Conservation (phyloP, 768 basidiomycete genomes). For the Asterophora lycoperdoides region DNA sequence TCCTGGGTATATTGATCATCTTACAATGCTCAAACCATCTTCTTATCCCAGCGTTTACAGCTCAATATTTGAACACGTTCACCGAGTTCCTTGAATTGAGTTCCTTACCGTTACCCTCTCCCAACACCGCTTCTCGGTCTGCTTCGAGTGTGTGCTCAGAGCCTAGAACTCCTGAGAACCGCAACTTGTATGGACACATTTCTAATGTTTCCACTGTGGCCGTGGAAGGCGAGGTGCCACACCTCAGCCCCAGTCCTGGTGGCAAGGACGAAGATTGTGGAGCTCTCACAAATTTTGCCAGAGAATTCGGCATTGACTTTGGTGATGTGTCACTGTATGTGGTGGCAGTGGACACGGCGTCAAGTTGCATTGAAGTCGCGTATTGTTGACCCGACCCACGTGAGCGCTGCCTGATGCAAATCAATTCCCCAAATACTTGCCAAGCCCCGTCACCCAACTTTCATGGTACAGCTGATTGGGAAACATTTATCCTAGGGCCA, state of each 20-base stretch:
- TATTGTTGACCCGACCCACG: too few species aligned
- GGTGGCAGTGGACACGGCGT: too few species aligned
- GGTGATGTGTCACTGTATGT: too few species aligned
- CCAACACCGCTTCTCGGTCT: slow-evolving; percentile 11
- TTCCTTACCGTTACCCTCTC: slow-evolving; percentile 5
- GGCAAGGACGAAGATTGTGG: slow-evolving; percentile 13
- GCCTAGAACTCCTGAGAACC: slow-evolving; percentile 25
- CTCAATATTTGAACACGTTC: slow-evolving; percentile 51
- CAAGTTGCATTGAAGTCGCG: too few species aligned
- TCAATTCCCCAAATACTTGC: background rate
- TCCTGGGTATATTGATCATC: background rate
- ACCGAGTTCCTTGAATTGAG: slow-evolving; percentile 36
- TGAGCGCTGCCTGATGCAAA: background rate
- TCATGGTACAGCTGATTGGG: slow-evolving; percentile 24
- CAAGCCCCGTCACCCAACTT: background rate
- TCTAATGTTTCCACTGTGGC: slow-evolving; percentile 7
- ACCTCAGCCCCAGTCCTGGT: slow-evolving; percentile 10
- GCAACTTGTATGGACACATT: slow-evolving; percentile 9
- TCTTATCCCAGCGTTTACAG: slow-evolving; percentile 50
- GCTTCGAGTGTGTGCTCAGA: slow-evolving; percentile 15
- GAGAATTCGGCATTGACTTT: slow-evolving; percentile 77
- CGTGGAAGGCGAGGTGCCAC: slow-evolving; percentile 9
- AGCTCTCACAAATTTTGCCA: slow-evolving; percentile 53
- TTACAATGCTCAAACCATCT: background rate
- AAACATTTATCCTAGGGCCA: slow-evolving; percentile 19